Evolutionary conservation across 805 yeast genomes (phyloP).

Genomic region (Hanseniaspora clermontiae): DNA sequence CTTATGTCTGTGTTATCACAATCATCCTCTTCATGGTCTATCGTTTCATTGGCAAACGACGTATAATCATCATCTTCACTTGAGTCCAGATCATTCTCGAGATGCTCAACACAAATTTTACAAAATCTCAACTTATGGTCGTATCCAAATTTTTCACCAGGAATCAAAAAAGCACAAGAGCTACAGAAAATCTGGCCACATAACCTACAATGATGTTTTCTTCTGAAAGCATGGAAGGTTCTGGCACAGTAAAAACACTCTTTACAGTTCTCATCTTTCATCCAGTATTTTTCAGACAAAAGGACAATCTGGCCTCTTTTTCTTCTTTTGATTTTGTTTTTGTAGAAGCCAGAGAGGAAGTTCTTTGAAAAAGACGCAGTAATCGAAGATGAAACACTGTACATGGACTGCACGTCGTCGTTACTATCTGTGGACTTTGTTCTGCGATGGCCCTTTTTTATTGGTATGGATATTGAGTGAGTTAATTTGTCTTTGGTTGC

Average conservation of each 20-base stretch:
- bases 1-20: background rate
- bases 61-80: slow-evolving; percentile 42
- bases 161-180: slow-evolving; percentile 59
- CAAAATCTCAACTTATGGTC: slow-evolving; percentile 68
- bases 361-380: slow-evolving; percentile 34
- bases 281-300: slow-evolving; percentile 68
- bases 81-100: slow-evolving; percentile 46
- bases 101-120: slow-evolving; percentile 49
- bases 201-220: slow-evolving; percentile 89
- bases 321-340: slow-evolving; percentile 20
- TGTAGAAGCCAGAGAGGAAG: slow-evolving; percentile 32
- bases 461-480: background rate
- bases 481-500: background rate
- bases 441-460: background rate
- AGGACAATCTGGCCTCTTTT: slow-evolving; percentile 16
- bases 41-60: slow-evolving; percentile 9
- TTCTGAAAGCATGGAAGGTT: slow-evolving; percentile 68
- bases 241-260: slow-evolving; percentile 78
- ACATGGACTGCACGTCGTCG: slow-evolving; percentile 29
- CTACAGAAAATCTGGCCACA: slow-evolving; percentile 94
- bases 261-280: slow-evolving; percentile 84
- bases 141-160: slow-evolving; percentile 52
- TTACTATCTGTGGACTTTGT: slow-evolving; percentile 16
- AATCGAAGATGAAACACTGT: slow-evolving; percentile 31
- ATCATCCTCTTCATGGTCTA: slow-evolving; percentile 4